Evolutionary conservation across 2,329 filamentous ascomycete genomes (phyloP), one percentile per base, ranked within the genome.

Genomic region (Neofusicoccum parvum): DNA sequence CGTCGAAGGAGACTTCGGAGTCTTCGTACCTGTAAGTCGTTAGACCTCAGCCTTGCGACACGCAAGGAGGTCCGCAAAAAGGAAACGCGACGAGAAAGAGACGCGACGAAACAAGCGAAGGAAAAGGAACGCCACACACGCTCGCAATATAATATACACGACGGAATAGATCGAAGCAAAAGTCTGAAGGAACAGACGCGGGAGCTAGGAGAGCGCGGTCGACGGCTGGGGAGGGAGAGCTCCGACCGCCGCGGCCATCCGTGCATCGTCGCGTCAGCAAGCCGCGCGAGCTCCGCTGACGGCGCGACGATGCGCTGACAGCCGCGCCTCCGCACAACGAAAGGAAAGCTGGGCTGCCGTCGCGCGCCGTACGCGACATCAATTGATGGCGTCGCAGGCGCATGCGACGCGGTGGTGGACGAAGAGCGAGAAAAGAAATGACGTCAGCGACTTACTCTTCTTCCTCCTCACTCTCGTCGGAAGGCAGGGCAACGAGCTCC

Each of bases 371-470:
- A 48, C 11, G 62, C 62, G 62, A 65, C 51, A 15, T 41, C 53
- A 59, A 54, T 54, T 51, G 49, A 56, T 27, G 64, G 37, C 54
- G 48, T 39, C n/a, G 54, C 53, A 23, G 43, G 12, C 11, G 53
- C 49, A 41, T 51, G 64, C 64, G 64, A 65, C 54, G 48, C 34
- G 48, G 14, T 6, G 20, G 32, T 11, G 20, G 20, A 60, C 14
- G 20, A 34, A 17, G 17, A 53, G 41, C 41, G 36, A 49, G 34
- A 41, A 60, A 48, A 34, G 43, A 60, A 60, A 54, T 64, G 62
- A 64, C 62, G 60, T 64, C 60, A 64, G 56, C 23, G 56, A 65
- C 64, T 65, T 65, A 65, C 64, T 65, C 64, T 27, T 65, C 64
- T 51, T 60, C 51, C 36, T 59, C 54, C 14, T 60, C 64, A 36